Percentiles rank a stretch among this genome's conserved stretches.
Evolutionary conservation across 768 basidiomycete genomes (phyloP).

Genomic region (Asterophora parasitica): DNA sequence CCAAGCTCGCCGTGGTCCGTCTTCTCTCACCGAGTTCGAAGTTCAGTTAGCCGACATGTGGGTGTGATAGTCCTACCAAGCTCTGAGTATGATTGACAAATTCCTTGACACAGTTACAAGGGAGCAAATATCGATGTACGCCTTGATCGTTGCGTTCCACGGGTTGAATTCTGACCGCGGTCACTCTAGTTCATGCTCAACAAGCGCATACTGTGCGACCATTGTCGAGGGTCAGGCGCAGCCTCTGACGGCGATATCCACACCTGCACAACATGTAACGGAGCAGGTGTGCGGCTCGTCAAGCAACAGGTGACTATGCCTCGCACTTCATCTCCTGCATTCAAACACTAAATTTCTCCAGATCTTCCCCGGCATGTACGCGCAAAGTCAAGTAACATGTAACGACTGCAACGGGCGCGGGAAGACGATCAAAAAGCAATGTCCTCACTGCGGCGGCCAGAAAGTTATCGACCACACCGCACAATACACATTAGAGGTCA

Average conservation of each 20-base stretch:
- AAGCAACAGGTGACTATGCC: conserved; percentile 61
- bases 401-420: conserved; percentile 85
- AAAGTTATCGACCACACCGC: conserved; percentile 81
- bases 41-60: conserved; percentile 83
- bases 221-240: conserved; percentile 94
- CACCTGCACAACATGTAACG: conserved; percentile 79
- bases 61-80: conserved; percentile 18
- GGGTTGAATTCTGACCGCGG: background rate
- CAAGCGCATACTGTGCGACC: conserved; percentile 91
- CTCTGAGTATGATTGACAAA: conserved; percentile 1
- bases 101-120: conserved; percentile 52
- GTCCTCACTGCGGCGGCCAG: conserved; percentile 76
- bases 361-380: conserved; percentile 96
- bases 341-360: conserved; percentile 9
- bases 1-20: conserved; percentile 70
- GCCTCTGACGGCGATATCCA: conserved; percentile 86
- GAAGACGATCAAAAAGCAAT: conserved; percentile 67
- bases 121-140: conserved; percentile 81
- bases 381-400: conserved; percentile 80
- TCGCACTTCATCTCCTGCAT: background rate
- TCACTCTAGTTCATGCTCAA: conserved; percentile 78
- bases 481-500: conserved; percentile 81
- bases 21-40: conserved; percentile 77
- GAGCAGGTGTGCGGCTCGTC: conserved; percentile 78
- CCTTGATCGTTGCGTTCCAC: conserved; percentile 23